Percentiles rank a stretch among this genome's conserved stretches.
Conservation (phyloP, 1,139 yeast species). For the Magnusiomyces ingens region DNA sequence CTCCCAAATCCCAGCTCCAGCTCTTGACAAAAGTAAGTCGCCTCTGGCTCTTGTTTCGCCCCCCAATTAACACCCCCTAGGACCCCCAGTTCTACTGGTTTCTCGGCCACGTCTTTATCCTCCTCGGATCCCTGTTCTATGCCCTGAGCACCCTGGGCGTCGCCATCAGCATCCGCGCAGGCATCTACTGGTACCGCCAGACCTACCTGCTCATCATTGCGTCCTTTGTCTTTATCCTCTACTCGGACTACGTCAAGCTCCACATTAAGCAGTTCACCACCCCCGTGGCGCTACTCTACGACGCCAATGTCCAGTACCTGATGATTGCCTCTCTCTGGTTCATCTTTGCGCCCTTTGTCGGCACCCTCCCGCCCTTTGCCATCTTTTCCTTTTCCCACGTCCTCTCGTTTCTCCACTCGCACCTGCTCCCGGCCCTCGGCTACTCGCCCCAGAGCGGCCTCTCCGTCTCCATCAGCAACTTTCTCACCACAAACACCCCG, state of each 20-base stretch:
- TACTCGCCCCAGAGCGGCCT: conserved; percentile 40
- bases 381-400: conserved; percentile 70
- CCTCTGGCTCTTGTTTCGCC: too few species aligned
- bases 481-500: conserved; percentile 60
- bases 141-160: conserved; percentile 40
- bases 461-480: conserved; percentile 41
- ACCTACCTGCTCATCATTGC: conserved; percentile 60
- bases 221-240: conserved; percentile 72
- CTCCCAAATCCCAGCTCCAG: too few species aligned
- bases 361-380: conserved; percentile 59
- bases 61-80: background rate
- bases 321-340: conserved; percentile 54
- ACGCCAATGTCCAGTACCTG: conserved; percentile 66
- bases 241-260: conserved; percentile 40
- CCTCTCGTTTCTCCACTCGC: conserved; percentile 57
- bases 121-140: conserved; percentile 50
- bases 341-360: conserved; percentile 43
- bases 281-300: conserved; percentile 38
- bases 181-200: conserved; percentile 49
- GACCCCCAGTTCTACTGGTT: conserved; percentile 16
- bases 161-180: conserved; percentile 24
- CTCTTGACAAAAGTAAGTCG: too few species aligned
- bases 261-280: conserved; percentile 18
- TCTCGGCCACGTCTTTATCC: conserved; percentile 56
- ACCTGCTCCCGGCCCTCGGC: conserved; percentile 60